Base-by-base conservation (phyloP, 2,329 filamentous ascomycete genomes). In the Fusarium sp. region DNA sequence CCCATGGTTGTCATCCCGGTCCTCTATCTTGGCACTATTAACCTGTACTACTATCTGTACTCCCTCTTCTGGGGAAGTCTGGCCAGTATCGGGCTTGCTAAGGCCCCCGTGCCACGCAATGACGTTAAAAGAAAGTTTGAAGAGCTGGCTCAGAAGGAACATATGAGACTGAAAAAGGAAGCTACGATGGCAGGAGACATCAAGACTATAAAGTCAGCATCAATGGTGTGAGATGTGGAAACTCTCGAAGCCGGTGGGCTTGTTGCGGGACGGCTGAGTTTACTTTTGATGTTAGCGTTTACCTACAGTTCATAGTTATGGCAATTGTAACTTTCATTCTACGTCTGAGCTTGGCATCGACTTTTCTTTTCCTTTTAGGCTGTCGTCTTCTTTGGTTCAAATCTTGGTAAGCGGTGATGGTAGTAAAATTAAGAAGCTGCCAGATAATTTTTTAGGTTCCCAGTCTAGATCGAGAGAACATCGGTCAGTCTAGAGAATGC, bases 161-260 rank as follows among this genome's bases (percentile, higher is more conserved):
- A 52, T 24, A 42, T 52, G 18, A 42, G 22, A 17, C 24, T 40
- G 33, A 52, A 42, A 24, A 36, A 52, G 14, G 36, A 42, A 26
- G 36, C 34, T 42, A 36, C 36, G 14, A 52, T 52, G 36, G 36
- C 49, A 24, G 33, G 49, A 20, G 49, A 52, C 42, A 36, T 7
- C 3, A 52, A 52, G 76, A 79, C 54, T 79, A 77, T 53, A 77
- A 79, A 43, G 67, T 79, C 11, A 75, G 76, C 5, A 74, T 77
- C 28, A 55, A 68, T 14, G 69, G 72, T 33, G 58, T 40, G 2
- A 73, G 18, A 74, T 28, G 78, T 73, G 76, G 28, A 15, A 2
- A 20, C 61, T 3, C 39, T 73, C 3, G 68, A 72, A 33, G 22
- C 17, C 5, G 43, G 39, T 15, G 48, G 38, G 28, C 26, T 50